phyloP scores from a whole-genome alignment of 495 filamentous ascomycete species.

The Penicillium mononematosum region DNA sequence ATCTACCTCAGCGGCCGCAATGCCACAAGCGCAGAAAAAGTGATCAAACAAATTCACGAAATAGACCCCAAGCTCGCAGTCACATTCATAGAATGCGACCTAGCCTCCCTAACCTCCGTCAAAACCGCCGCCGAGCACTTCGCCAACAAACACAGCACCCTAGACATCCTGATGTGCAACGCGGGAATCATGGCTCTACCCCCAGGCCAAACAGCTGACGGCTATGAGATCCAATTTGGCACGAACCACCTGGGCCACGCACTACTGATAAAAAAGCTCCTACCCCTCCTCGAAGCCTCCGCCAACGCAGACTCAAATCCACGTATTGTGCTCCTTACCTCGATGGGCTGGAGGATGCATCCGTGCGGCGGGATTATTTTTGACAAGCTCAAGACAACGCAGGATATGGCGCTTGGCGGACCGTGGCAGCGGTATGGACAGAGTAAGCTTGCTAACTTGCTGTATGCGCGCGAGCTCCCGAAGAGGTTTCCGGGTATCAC shows the following conservation, averaged over 20 bases:
- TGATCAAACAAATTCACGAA: constrained; percentile 34
- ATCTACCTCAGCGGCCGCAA: constrained; percentile 61
- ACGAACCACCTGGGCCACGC: constrained; percentile 69
- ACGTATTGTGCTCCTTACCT: constrained; percentile 45
- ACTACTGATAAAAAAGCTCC: constrained; percentile 57
- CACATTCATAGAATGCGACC: constrained; percentile 45
- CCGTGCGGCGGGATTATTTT: constrained; percentile 53
- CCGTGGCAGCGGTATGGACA: constrained; percentile 56
- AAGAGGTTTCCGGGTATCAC: constrained; percentile 46
- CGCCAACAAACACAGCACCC: constrained; percentile 22
- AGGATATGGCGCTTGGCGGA: constrained; percentile 19
- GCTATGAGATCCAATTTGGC: constrained; percentile 67
- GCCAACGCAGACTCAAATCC: background rate
- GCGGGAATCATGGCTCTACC: constrained; percentile 64
- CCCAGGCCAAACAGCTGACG: constrained; percentile 50
- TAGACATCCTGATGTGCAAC: constrained; percentile 66
- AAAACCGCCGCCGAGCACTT: constrained; percentile 37
- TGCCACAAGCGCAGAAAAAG: constrained; percentile 38
- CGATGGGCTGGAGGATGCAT: constrained; percentile 33
- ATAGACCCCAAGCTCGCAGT: constrained; percentile 33
- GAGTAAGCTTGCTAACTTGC: constrained; percentile 67
- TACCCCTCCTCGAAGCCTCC: constrained; percentile 47
- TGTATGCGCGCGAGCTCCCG: constrained; percentile 58
- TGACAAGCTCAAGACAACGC: constrained; percentile 12
- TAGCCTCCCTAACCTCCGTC: constrained; percentile 47